These are phyloP conservation scores for Pyrenochaeta sp. DNA, from an alignment of 2,329 filamentous ascomycete species.

Conservation along the genomic window DNA sequence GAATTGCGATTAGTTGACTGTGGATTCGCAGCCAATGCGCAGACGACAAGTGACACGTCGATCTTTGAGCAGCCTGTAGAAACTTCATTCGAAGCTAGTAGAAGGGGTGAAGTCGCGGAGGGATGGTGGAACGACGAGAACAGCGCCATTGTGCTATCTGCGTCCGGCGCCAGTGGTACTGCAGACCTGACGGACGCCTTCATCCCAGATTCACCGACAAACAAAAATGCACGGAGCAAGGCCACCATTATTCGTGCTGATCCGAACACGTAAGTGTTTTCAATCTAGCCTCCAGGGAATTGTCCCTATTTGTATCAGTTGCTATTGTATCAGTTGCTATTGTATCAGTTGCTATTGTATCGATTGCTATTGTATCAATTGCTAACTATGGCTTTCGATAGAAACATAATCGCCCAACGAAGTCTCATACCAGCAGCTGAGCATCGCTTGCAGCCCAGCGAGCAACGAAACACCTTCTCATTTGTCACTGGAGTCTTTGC, in stretches of 20 bases:
- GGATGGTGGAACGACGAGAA: conserved; percentile 18
- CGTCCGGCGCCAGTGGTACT: conserved; percentile 22
- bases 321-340: neutral
- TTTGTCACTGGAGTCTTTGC: neutral
- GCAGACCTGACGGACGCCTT: conserved; percentile 16
- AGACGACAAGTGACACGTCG: conserved; percentile 10
- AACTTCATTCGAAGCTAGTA: neutral
- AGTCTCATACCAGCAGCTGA: conserved; percentile 18
- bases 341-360: neutral
- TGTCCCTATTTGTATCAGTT: neutral
- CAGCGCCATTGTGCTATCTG: conserved; percentile 14
- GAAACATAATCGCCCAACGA: conserved; percentile 20
- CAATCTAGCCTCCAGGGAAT: too few relatives aligned
- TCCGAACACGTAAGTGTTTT: conserved; percentile 27
- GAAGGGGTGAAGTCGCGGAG: neutral
- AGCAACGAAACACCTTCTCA: neutral
- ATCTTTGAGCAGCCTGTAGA: conserved; percentile 19
- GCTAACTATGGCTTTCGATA: too few relatives aligned
- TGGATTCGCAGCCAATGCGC: conserved; percentile 23
- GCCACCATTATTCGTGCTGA: conserved; percentile 19
- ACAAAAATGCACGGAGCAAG: neutral
- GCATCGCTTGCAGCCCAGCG: neutral
- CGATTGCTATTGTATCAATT: too few relatives aligned
- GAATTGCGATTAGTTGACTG: conserved; percentile 15
- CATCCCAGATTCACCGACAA: neutral